phyloP scores from a whole-genome alignment of 306 rosid genomes.

The Abrus precatorius region DNA sequence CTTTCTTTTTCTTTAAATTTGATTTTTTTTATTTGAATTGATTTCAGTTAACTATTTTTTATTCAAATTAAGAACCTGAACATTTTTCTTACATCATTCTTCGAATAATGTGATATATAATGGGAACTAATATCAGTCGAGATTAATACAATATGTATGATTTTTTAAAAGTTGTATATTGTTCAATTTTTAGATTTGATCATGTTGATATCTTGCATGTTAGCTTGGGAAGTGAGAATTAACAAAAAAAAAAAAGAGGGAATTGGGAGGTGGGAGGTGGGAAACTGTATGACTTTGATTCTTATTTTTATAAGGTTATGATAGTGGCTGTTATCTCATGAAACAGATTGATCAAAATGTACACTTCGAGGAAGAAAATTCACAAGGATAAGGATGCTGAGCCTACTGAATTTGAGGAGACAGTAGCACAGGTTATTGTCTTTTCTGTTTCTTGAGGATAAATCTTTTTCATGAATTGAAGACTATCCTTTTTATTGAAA shows the following conservation, averaged over 20 bases:
- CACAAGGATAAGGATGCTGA: constrained; percentile 74
- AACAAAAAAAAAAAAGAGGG: neutral
- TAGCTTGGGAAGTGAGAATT: neutral
- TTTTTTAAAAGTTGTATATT: neutral
- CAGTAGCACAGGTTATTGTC: constrained; percentile 70
- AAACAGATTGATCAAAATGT: constrained; percentile 66
- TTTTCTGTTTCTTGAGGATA: neutral
- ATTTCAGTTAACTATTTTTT: neutral
- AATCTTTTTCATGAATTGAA: neutral
- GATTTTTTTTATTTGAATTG: neutral
- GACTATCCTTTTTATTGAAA: neutral
- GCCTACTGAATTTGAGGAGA: constrained; percentile 77
- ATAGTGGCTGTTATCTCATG: neutral
- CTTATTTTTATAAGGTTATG: neutral
- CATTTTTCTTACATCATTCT: neutral
- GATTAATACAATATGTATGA: neutral
- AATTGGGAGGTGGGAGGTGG: neutral
- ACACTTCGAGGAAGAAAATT: constrained; percentile 75
- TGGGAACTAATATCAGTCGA: neutral
- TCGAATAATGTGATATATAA: neutral
- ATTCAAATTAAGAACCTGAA: neutral
- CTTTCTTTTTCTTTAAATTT: neutral
- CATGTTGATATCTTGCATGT: neutral
- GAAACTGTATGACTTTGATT: neutral
- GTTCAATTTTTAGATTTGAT: constrained; percentile 2